Conservation (phyloP, 345 rosid genomes). For the Syzygium aromaticum region DNA sequence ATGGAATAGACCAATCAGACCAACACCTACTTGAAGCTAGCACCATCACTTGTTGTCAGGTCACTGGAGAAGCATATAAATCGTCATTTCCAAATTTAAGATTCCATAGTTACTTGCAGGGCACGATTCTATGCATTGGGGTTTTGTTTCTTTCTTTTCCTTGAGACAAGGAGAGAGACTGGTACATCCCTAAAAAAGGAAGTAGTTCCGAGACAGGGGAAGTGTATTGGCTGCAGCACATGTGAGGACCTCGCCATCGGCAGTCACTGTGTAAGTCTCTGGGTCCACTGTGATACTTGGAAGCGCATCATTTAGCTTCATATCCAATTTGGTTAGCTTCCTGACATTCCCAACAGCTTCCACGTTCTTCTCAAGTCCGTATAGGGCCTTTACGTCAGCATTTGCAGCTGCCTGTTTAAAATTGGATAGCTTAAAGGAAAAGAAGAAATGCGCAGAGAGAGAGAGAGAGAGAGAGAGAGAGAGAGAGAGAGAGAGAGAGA, state of each 20-base stretch:
- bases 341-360: constrained; percentile 72
- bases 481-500: background rate
- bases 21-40: background rate
- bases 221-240: constrained; percentile 67
- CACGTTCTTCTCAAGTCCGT: constrained; percentile 66
- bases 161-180: background rate
- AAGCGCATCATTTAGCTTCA: constrained; percentile 84
- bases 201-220: constrained; percentile 85
- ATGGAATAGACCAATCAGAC: background rate
- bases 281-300: constrained; percentile 79
- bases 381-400: constrained; percentile 40
- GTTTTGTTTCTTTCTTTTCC: background rate
- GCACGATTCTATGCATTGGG: background rate
- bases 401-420: constrained; percentile 49
- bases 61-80: background rate
- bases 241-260: constrained; percentile 48
- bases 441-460: background rate
- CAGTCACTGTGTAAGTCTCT: constrained; percentile 69
- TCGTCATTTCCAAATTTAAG: background rate
- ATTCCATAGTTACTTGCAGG: background rate
- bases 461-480: background rate
- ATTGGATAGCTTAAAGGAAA: background rate
- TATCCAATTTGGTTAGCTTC: constrained; percentile 70
- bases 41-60: background rate
- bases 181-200: constrained; percentile 46